Evolutionary conservation across 2,329 filamentous ascomycete species (phyloP).

Genomic region (Aphanocladium album): DNA sequence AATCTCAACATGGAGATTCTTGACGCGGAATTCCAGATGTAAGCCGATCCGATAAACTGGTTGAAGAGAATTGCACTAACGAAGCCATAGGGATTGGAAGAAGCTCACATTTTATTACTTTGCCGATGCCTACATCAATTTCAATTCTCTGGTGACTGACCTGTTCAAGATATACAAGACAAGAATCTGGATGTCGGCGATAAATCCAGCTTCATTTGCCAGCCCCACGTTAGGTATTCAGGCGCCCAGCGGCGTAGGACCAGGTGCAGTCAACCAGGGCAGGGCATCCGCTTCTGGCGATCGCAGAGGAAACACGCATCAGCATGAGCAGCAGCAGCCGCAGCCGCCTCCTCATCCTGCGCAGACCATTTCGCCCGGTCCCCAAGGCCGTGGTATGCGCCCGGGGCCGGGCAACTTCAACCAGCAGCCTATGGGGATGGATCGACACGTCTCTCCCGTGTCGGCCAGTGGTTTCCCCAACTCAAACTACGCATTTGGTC

Average conservation of each 20-base stretch:
- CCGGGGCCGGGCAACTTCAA: slow-evolving; percentile 34
- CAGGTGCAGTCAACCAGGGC: slow-evolving; percentile 57
- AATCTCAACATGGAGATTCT: slow-evolving; percentile 97
- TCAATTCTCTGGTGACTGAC: slow-evolving; percentile 95
- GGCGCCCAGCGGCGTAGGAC: slow-evolving; percentile 61
- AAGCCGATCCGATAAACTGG: slow-evolving; percentile 36
- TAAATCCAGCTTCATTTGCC: slow-evolving; percentile 94
- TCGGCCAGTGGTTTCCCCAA: slow-evolving; percentile 32
- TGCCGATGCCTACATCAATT: slow-evolving; percentile 96
- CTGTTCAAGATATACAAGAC: slow-evolving; percentile 99
- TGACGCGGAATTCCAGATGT: slow-evolving; percentile 98
- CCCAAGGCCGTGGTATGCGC: slow-evolving; percentile 35
- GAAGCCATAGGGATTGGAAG: slow-evolving; percentile 77
- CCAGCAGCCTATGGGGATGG: slow-evolving; percentile 34
- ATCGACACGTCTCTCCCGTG: slow-evolving; percentile 36
- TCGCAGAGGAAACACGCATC: slow-evolving; percentile 40
- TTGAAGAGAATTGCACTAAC: slow-evolving; percentile 13
- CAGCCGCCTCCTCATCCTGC: neutral
- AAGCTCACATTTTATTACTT: slow-evolving; percentile 99
- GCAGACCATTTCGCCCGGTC: slow-evolving; percentile 6
- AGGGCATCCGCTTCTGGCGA: slow-evolving; percentile 37
- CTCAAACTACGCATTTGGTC: slow-evolving; percentile 31
- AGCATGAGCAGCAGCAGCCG: slow-evolving; percentile 37
- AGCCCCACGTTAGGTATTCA: slow-evolving; percentile 69
- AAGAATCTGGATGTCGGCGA: slow-evolving; percentile 98